A percentile compares a stretch with the other conserved stretches of the same genome.
Conservation (phyloP, 163 green algal species). For the Smithsoniella earleae region DNA sequence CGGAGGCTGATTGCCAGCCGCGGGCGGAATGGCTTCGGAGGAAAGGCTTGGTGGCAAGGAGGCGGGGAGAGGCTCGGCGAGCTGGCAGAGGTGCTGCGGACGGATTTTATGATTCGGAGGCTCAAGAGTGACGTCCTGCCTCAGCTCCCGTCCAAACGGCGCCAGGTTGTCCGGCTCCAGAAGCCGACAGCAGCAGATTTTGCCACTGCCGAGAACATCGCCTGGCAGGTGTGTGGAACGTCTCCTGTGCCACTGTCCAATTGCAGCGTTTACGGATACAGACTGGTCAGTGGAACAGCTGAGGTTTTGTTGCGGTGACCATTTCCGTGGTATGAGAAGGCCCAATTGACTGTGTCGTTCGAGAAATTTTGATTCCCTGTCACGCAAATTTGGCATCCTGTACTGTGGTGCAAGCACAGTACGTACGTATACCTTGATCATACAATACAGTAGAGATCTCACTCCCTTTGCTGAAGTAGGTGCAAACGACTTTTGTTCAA, state of each 20-base stretch:
- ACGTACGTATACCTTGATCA: too few species aligned
- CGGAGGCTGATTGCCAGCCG: background rate
- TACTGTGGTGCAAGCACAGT: too few species aligned
- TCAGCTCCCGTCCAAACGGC: slow-evolving; percentile 84
- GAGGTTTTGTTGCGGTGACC: background rate
- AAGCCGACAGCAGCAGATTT: slow-evolving; percentile 30
- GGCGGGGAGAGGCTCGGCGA: slow-evolving; percentile 55
- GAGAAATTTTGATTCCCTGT: too few species aligned
- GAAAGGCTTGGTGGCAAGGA: slow-evolving; percentile 27
- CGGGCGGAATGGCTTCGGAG: background rate
- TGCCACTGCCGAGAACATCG: background rate
- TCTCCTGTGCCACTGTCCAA: background rate
- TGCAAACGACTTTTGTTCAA: too few species aligned
- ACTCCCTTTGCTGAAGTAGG: too few species aligned
- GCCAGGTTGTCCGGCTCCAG: slow-evolving; percentile 74
- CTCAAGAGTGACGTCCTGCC: slow-evolving; percentile 82
- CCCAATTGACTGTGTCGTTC: background rate
- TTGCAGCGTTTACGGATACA: background rate
- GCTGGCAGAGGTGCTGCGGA: slow-evolving; percentile 78
- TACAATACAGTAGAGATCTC: too few species aligned
- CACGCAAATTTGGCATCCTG: too few species aligned
- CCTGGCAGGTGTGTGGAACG: slow-evolving; percentile 3
- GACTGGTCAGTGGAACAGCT: background rate
- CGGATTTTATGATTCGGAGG: slow-evolving; percentile 84
- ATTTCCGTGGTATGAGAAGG: background rate